A percentile compares a stretch with the other conserved stretches of the same genome.
These are phyloP conservation scores for Fusarium cyanostomum DNA, from an alignment of 2,329 filamentous ascomycete species.

Conservation along the genomic window DNA sequence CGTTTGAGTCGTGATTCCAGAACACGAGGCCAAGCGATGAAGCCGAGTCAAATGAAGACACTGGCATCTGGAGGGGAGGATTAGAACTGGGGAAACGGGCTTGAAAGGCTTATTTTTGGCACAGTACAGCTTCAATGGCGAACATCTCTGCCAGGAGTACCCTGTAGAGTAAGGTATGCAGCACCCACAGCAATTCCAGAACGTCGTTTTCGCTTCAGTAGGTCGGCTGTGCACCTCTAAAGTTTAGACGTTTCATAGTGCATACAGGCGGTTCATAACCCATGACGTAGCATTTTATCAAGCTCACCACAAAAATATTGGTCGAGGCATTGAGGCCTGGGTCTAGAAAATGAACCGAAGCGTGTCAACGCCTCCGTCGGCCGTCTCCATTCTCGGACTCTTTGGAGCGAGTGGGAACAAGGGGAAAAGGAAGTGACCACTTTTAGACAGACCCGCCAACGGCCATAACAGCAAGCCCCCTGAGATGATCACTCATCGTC, in stretches of 20 bases:
- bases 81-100: not conserved
- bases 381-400: slow-evolving; percentile 10
- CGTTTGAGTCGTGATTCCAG: not conserved
- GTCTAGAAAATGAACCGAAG: slow-evolving; percentile 8
- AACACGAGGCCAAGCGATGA: slow-evolving; percentile 14
- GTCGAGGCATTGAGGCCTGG: not conserved
- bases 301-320: not conserved
- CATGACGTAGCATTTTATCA: slow-evolving; percentile 5
- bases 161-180: not conserved
- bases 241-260: too few relatives aligned
- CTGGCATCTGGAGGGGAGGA: not conserved
- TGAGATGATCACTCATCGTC: slow-evolving; percentile 10
- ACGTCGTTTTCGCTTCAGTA: not conserved
- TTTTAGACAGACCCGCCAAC: slow-evolving; percentile 6
- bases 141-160: not conserved
- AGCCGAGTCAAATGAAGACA: not conserved
- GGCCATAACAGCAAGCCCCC: slow-evolving; percentile 3
- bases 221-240: too few relatives aligned
- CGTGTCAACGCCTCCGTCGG: not conserved
- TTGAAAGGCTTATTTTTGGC: slow-evolving; percentile 21
- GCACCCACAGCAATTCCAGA: not conserved
- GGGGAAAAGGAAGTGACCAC: slow-evolving; percentile 36
- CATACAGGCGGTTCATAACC: too few relatives aligned
- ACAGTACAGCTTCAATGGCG: not conserved
- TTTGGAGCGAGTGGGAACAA: slow-evolving; percentile 15